Evolutionary conservation across 2,329 filamentous ascomycete species (phyloP), one percentile per base, ranked within the genome.

Genomic region (Passalora sequoiae): DNA sequence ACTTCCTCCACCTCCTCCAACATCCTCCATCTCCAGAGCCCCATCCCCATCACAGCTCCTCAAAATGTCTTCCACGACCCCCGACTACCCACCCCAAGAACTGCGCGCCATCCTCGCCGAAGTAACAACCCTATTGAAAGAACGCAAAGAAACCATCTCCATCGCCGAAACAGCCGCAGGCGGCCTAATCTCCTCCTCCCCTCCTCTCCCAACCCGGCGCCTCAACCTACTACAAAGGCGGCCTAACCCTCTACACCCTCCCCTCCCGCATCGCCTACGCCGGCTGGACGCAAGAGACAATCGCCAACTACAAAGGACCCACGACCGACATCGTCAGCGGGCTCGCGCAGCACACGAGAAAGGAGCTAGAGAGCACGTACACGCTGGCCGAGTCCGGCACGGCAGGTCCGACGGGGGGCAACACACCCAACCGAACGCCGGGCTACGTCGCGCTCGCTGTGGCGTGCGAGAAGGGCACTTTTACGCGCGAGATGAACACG

Each of bases 361-460:
- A 56, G n/a, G 75, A 70, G 32, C 60, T 83, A 19, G 67, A 68
- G 5, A 72, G 70, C 44, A 80, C 76, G 13, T 83, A 81, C 56
- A 72, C 73, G 6, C 56, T 82, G 6, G 69, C 68, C 42, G 78
- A 83, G 66, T 77, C 73, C 40, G 80, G 80, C 1, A 83, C 78
- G 2, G 80, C 79, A n/a, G 80, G 80, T 1, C 80, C 80, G 6
- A 80, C 75, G 1, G 77, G 75, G 9, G 79, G 78, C 0, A 63
- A 62, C 20, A 75, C 73, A 32, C 67, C 64, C 49, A 82, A 81
- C 58, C 63, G 79, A 28, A 76, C 68, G 25, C 79, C 78, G 66
- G 80, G 79, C 1, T 83, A 81, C 67, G 76, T 82, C 20, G 78
- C 79, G 12, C 60, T 84, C 27, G 78, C 78, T n/a, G 75, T 83